Percentiles rank a stretch among this genome's conserved stretches.
Conservation (phyloP, 2,329 filamentous ascomycete species). For the Basipetospora chlamydospora region DNA sequence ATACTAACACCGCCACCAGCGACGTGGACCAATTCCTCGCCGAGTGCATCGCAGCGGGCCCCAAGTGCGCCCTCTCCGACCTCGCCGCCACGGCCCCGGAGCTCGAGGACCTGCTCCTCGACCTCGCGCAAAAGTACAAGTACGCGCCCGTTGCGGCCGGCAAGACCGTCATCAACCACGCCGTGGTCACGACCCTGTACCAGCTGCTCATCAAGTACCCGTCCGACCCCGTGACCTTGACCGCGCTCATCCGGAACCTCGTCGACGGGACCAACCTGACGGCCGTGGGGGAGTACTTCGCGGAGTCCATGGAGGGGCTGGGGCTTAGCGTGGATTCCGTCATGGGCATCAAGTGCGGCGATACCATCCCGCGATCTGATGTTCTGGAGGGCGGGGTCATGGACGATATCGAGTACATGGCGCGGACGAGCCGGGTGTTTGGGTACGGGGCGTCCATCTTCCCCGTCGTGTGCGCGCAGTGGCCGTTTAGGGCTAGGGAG, state of each 20-base stretch:
- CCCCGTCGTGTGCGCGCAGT: slow-evolving; percentile 19
- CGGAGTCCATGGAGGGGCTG: background rate
- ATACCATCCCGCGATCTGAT: slow-evolving; percentile 13
- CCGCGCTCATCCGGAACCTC: slow-evolving; percentile 26
- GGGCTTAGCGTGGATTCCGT: slow-evolving; percentile 23
- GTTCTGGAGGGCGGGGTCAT: background rate
- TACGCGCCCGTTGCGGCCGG: slow-evolving; percentile 25
- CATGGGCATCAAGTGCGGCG: slow-evolving; percentile 22
- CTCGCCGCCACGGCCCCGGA: slow-evolving; percentile 26
- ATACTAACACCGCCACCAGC: background rate
- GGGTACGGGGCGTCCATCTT: slow-evolving; percentile 5
- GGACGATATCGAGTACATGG: background rate
- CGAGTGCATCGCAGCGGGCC: background rate
- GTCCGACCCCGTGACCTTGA: slow-evolving; percentile 29
- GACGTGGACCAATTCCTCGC: slow-evolving; percentile 10
- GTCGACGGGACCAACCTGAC: slow-evolving; percentile 28
- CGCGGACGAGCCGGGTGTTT: no score
- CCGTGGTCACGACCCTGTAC: slow-evolving; percentile 20
- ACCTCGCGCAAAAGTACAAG: slow-evolving; percentile 25
- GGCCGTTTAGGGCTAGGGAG: slow-evolving; percentile 19
- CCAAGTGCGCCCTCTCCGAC: slow-evolving; percentile 22
- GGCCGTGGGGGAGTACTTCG: slow-evolving; percentile 22
- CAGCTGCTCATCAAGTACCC: slow-evolving; percentile 25
- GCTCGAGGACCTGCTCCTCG: slow-evolving; percentile 23
- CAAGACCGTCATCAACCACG: slow-evolving; percentile 31